Percentiles rank a stretch among this genome's conserved stretches.
These are phyloP conservation scores for Solidago caesia DNA, from an alignment of 129 eudicot genomes.

Conservation along the genomic window DNA sequence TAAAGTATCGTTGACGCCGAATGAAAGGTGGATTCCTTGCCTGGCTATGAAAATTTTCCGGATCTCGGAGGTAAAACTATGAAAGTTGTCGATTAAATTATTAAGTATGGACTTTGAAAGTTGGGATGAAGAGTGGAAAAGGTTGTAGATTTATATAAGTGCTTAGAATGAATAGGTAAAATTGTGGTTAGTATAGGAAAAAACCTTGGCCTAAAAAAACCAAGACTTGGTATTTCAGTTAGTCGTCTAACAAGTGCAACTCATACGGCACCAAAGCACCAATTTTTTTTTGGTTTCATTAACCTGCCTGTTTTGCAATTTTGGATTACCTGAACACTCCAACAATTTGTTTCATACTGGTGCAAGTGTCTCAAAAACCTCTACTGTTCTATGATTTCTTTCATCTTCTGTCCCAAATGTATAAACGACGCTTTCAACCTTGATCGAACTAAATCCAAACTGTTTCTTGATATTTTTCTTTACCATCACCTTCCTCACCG, in stretches of 20 bases:
- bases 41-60: slow-evolving; percentile 60
- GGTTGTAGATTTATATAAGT: no score
- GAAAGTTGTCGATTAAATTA: no score
- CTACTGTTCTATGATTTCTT: slow-evolving; percentile 31
- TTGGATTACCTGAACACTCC: neutral
- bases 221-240: no score
- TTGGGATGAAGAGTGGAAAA: no score
- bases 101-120: no score
- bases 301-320: neutral
- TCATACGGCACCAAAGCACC: no score
- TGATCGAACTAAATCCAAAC: slow-evolving; percentile 47
- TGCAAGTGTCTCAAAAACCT: slow-evolving; percentile 41
- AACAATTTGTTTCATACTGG: slow-evolving; percentile 11
- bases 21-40: slow-evolving; percentile 58
- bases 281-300: neutral
- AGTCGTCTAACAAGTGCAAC: no score
- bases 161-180: no score
- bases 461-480: slow-evolving; percentile 41
- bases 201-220: no score
- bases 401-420: slow-evolving; percentile 54
- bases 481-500: slow-evolving; percentile 45
- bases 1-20: slow-evolving; percentile 65
- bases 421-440: slow-evolving; percentile 47
- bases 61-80: slow-evolving; percentile 84
- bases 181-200: no score